phyloP scores from a whole-genome alignment of 805 yeast genomes.

The Candida michaelii region DNA sequence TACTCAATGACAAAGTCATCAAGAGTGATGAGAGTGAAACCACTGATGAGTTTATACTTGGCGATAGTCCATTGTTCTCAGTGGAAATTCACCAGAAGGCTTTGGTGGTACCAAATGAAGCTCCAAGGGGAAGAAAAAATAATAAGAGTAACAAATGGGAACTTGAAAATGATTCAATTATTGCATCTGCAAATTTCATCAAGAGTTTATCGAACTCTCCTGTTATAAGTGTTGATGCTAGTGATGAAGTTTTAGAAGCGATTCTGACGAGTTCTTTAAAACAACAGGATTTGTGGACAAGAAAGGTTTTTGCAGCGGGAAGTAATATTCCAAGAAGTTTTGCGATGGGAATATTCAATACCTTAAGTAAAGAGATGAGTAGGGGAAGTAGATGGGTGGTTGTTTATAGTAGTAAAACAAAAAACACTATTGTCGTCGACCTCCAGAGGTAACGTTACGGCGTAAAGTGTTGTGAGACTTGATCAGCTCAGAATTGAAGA shows the following conservation, averaged over 20 bases:
- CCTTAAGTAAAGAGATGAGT: constrained; percentile 69
- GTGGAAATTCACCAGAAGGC: constrained; percentile 52
- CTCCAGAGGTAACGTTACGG: constrained; percentile 26
- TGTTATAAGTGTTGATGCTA: constrained; percentile 71
- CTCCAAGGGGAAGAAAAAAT: constrained; percentile 74
- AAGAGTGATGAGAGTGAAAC: constrained; percentile 10
- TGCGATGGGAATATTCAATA: constrained; percentile 68
- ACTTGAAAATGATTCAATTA: constrained; percentile 68
- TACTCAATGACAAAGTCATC: constrained; percentile 9
- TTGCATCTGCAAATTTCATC: constrained; percentile 55
- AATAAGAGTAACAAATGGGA: constrained; percentile 78
- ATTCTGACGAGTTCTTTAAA: constrained; percentile 72
- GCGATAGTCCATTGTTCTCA: constrained; percentile 30
- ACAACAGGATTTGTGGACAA: constrained; percentile 78
- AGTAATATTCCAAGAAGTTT: constrained; percentile 83
- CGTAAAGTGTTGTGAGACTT: no score
- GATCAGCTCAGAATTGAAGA: no score
- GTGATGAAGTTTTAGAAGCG: constrained; percentile 84
- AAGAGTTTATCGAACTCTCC: constrained; percentile 64
- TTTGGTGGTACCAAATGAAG: constrained; percentile 71
- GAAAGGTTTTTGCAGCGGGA: constrained; percentile 74
- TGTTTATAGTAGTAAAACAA: constrained; percentile 75
- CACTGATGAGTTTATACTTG: constrained; percentile 16
- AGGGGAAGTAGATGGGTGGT: constrained; percentile 76
- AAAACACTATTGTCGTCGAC: constrained; percentile 55